phyloP scores from a whole-genome alignment of 73 alveolate species.

The Paramecium biaurelia region DNA sequence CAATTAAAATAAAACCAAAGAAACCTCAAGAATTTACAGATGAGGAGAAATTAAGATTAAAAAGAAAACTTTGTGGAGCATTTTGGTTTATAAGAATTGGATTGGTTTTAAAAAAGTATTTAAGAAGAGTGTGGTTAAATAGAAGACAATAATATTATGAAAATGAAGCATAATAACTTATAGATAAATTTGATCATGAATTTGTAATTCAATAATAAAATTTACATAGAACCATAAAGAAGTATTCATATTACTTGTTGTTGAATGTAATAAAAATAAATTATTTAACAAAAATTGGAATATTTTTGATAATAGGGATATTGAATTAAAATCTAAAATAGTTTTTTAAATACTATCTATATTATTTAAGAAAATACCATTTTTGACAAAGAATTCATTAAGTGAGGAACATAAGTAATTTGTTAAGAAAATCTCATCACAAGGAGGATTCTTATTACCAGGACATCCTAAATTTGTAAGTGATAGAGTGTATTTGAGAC shows the following conservation, averaged over 20 bases:
- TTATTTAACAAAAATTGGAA: not conserved
- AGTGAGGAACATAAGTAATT: not conserved
- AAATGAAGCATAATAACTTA: not conserved
- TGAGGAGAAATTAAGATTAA: not conserved
- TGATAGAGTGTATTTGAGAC: not conserved
- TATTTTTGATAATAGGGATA: not conserved
- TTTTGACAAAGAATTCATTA: not conserved
- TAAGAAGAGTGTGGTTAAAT: not conserved
- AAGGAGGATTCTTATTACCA: not conserved
- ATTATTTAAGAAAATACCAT: not conserved
- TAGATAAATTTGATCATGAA: not conserved
- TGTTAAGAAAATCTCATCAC: not conserved
- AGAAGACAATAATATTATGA: not conserved
- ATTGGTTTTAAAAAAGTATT: not conserved
- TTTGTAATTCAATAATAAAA: not conserved
- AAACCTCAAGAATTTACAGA: not conserved
- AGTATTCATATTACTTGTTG: not conserved
- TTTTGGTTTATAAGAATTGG: not conserved
- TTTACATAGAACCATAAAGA: not conserved
- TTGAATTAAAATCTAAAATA: not conserved
- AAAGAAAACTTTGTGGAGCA: not conserved
- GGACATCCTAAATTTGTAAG: slow-evolving; percentile 18
- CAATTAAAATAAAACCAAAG: not conserved
- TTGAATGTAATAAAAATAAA: not conserved
- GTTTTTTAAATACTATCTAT: not conserved